A percentile compares a stretch with the other conserved stretches of the same genome.
phyloP scores from a whole-genome alignment of 1,139 yeast species.

The Casaregolazyma lundiana region DNA sequence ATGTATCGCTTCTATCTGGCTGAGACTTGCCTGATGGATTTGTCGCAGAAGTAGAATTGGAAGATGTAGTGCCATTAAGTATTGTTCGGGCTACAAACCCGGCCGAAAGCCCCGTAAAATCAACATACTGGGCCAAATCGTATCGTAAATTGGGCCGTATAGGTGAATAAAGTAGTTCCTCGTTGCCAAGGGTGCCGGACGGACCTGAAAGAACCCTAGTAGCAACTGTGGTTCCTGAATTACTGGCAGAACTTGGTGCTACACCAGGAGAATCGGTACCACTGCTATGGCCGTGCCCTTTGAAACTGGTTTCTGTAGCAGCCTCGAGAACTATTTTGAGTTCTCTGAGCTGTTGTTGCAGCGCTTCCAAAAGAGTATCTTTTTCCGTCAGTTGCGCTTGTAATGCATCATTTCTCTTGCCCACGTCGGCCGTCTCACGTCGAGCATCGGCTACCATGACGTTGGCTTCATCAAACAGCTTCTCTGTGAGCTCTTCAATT shows the following conservation, averaged over 20 bases:
- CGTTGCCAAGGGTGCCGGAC: slow-evolving; percentile 2
- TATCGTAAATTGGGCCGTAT: slow-evolving; percentile 7
- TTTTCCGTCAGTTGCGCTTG: slow-evolving; percentile 67
- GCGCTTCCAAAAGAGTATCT: slow-evolving; percentile 58
- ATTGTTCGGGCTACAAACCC: neutral
- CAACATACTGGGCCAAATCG: slow-evolving; percentile 5
- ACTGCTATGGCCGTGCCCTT: neutral
- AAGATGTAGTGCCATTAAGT: neutral
- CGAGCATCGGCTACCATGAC: slow-evolving; percentile 67
- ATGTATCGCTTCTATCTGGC: slow-evolving; percentile 6
- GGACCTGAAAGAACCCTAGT: slow-evolving; percentile 20
- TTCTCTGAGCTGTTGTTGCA: slow-evolving; percentile 66
- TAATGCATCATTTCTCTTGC: slow-evolving; percentile 47
- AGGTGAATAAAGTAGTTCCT: slow-evolving; percentile 3
- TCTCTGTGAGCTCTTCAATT: slow-evolving; percentile 64
- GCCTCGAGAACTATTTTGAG: slow-evolving; percentile 56
- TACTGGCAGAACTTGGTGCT: neutral
- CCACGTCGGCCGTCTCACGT: slow-evolving; percentile 35
- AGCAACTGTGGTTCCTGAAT: slow-evolving; percentile 5
- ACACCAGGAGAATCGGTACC: neutral
- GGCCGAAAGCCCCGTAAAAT: neutral
- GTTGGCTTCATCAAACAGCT: slow-evolving; percentile 68
- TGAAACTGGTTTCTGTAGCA: slow-evolving; percentile 22
- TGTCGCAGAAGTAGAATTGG: neutral
- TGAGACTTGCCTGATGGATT: neutral